phyloP scores from a whole-genome alignment of 140 eudicot genomes.

The Oenanthe javanica region DNA sequence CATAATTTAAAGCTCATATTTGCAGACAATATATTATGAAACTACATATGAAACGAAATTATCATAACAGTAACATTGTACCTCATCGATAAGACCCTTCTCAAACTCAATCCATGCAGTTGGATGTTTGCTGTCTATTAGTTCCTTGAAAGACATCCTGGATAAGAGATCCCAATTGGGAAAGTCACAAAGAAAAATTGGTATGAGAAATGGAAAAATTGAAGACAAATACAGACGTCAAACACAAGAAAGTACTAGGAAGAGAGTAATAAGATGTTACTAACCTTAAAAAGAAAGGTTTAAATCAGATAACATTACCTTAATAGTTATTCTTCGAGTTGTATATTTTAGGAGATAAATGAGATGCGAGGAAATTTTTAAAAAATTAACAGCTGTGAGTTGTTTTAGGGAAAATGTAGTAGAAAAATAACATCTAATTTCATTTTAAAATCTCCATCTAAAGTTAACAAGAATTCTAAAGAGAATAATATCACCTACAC shows the following conservation, averaged over 20 bases:
- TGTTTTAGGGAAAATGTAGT: no score
- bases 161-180: slow-evolving; percentile 15
- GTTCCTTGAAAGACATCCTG: slow-evolving; percentile 97
- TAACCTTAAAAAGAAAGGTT: no score
- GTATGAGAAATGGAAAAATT: neutral
- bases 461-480: no score
- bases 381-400: no score
- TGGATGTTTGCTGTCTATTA: slow-evolving; percentile 90
- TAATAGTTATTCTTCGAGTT: no score
- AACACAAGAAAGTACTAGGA: neutral
- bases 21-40: neutral
- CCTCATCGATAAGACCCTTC: slow-evolving; percentile 88
- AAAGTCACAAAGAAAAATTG: neutral
- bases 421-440: no score
- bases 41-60: neutral
- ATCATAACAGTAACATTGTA: slow-evolving; percentile 19
- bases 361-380: no score
- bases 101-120: slow-evolving; percentile 94
- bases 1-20: neutral
- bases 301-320: no score
- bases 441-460: no score
- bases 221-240: neutral
- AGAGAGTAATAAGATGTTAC: no score
- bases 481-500: no score
- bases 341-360: no score